Base-by-base conservation (phyloP, 1,284 basidiomycete species). In the Irpex lacteus region DNA sequence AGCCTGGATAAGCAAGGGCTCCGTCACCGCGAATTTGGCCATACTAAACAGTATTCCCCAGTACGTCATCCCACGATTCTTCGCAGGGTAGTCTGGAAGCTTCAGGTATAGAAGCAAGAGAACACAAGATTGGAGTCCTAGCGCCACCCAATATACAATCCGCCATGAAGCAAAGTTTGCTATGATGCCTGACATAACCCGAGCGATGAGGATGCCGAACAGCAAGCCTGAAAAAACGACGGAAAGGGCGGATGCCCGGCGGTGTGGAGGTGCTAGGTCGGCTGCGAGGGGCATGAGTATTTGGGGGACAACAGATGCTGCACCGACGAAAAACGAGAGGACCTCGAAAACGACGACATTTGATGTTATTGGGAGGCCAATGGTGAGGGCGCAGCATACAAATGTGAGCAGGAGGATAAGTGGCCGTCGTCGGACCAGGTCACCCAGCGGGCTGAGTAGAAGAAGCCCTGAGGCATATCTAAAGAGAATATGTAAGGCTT, bases 281-380 rank as follows among this genome's bases (percentile, higher is more conserved):
- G 81, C 84, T 1, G 83, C 81, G 62, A 85, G 80, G 0, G 84
- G 82, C 40, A 86, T 79, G 66, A 85, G 79, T 59, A 80, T 75
- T 64, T 79, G 77, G 0, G 80, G 79, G 0, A 74, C 69, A 54
- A 84, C 80, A 8, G 80, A 81, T 59, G 74, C 70, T 13, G 81
- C 68, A 6, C 83, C 83, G 53, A 82, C 73, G 40, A 85, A 69
- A 72, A 82, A 85, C 18, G 76, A 78, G 26, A 86, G 70, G 0
- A 75, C 77, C 67, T 82, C 76, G 65, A 86, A 82, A 34, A 75
- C 79, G 18, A 71, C 70, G 4, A 85, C 71, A 44, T 70, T 77
- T 11, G 70, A 73, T 0, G 83, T 79, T 34, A 83, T 64, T 0
- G 85, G 81, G 3, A 85, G 74, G 0, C 82, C 83, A 62, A 86